Evolutionary conservation across 1,284 basidiomycete genomes (phyloP), one percentile per base, ranked within the genome.

Genomic region (Ustilago hordei): DNA sequence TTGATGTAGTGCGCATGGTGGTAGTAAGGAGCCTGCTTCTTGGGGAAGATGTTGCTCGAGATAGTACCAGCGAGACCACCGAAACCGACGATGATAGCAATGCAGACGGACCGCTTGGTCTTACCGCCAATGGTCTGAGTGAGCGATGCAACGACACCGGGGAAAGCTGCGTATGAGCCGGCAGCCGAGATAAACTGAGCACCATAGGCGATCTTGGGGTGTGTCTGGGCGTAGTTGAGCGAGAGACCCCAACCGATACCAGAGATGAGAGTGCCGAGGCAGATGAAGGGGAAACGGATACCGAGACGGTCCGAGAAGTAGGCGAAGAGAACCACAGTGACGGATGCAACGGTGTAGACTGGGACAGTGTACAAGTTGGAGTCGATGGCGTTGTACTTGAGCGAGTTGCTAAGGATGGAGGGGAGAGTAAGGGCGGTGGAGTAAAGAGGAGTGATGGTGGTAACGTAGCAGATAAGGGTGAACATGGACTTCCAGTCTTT

Each of bases 341-440:
- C 61, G 8, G 87, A 81, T 2, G 87, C 84, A 58, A 87, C 87
- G 13, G 77, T 63, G 81, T 88, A 88, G 70, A 88, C 87, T 19
- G 87, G 87, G 4, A 87, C 87, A 1, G 87, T 87, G 86, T 87
- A 87, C 75, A 86, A 62, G 66, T 82, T 81, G 59, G 75, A 60
- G 45, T 75, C 53, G 52, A 82, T 60, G 8, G 78, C 28, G 64
- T 77, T 64, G 70, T 82, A 81, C 63, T 75, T 75, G 68, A 82
- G 69, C 60, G 69, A 68, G 53, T 68, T 79, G 59, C 67, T 74
- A 47, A 82, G 79, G 64, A 82, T 82, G 13, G 80, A 66, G 12
- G 81, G 81, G 4, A 82, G 64, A 38, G 80, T 82, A 19, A 82
- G 80, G 0, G 81, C 81, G 45, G 69, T 75, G n/a, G 62, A 67